A percentile compares a stretch with the other conserved stretches of the same genome.
Evolutionary conservation across 208 protist genomes (phyloP).

Genomic region (Acanthamoeba castellanii): DNA sequence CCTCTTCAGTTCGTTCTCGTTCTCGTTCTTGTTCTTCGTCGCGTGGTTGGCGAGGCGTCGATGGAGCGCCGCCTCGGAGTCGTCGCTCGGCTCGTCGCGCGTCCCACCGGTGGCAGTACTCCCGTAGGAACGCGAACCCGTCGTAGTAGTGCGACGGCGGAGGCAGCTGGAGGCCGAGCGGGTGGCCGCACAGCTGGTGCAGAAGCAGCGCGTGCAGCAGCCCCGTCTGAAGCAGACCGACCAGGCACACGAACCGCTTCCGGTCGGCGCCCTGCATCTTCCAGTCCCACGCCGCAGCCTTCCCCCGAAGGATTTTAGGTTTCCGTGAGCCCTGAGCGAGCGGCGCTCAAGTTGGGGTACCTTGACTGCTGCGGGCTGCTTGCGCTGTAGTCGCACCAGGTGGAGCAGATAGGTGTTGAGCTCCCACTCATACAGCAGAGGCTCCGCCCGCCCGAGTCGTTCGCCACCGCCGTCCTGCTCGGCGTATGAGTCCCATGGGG

Average conservation of each 20-base stretch:
- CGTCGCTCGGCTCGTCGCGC: background rate
- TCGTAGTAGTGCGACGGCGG: slow-evolving; percentile 25
- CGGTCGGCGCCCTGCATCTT: slow-evolving; percentile 27
- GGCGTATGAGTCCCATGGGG: background rate
- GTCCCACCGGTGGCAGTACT: slow-evolving; percentile 23
- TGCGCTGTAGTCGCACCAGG: background rate
- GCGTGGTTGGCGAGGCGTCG: background rate
- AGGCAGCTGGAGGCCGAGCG: background rate
- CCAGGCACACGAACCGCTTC: slow-evolving; percentile 50
- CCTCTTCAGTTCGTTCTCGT: background rate
- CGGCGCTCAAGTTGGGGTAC: background rate
- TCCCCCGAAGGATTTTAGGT: background rate
- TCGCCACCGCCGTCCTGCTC: background rate
- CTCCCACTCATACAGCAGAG: slow-evolving; percentile 56
- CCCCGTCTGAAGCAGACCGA: slow-evolving; percentile 4
- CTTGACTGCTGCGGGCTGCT: background rate
- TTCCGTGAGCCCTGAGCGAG: background rate
- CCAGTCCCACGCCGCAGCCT: background rate
- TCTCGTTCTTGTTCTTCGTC: background rate
- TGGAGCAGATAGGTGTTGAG: slow-evolving; percentile 25
- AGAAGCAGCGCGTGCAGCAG: background rate
- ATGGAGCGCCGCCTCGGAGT: background rate
- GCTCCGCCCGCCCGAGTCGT: background rate
- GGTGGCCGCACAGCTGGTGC: slow-evolving; percentile 51
- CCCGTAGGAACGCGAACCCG: background rate